Conservation (phyloP, 31 red algal species). For the Asparagopsis taxiformis region DNA sequence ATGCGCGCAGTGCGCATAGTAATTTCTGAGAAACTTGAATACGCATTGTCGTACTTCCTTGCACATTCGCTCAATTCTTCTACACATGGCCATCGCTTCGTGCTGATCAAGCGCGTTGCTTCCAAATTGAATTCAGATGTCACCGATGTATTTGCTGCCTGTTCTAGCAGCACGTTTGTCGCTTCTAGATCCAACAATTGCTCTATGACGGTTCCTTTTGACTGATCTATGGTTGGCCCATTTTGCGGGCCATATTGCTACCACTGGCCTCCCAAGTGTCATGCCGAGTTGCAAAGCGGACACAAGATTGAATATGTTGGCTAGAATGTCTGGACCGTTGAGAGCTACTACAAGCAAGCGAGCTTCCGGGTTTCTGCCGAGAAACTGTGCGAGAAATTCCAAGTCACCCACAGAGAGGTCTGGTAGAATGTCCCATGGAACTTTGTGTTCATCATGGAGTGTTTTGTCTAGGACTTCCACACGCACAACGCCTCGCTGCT, state of each 20-base stretch:
- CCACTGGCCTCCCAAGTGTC: conserved; percentile 9
- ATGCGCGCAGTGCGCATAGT: background rate
- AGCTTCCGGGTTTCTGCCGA: background rate
- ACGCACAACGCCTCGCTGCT: conserved; percentile 8
- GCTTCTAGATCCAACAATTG: conserved; percentile 34
- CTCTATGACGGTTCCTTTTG: conserved; percentile 7
- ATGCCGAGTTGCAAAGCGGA: conserved; percentile 45
- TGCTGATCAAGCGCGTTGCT: conserved; percentile 10
- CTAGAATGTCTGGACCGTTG: conserved; percentile 9
- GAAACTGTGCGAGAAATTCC: conserved; percentile 16
- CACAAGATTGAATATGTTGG: conserved; percentile 37
- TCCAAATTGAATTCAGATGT: background rate
- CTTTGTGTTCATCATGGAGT: conserved; percentile 43
- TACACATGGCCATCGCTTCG: conserved; percentile 18
- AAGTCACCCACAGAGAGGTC: conserved; percentile 6
- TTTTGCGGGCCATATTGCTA: conserved; percentile 41
- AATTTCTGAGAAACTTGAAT: conserved; percentile 8
- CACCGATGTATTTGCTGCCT: conserved; percentile 2
- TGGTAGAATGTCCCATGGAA: conserved; percentile 48
- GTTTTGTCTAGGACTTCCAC: conserved; percentile 18
- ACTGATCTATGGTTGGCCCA: conserved; percentile 1
- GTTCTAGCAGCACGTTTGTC: conserved; percentile 24
- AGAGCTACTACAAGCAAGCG: conserved; percentile 18
- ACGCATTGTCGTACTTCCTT: conserved; percentile 20
- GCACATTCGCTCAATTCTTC: conserved; percentile 9